Evolutionary conservation across 768 basidiomycete genomes (phyloP).

Genomic region (Mrakia frigida): DNA sequence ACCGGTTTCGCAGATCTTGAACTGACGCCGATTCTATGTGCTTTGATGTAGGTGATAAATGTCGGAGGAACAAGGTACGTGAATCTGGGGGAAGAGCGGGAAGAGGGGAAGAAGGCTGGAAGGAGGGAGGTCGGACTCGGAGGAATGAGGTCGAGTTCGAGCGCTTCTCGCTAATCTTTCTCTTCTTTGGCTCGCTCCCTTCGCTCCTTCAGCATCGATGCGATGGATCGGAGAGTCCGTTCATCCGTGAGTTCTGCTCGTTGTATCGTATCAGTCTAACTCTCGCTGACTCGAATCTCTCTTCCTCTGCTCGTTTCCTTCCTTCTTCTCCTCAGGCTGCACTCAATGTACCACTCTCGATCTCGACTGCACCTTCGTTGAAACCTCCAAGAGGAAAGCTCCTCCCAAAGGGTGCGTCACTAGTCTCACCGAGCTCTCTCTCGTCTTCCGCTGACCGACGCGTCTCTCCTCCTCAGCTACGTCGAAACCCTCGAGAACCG

Average conservation of each 20-base stretch:
- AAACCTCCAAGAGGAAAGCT: neutral
- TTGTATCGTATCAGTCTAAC: no score
- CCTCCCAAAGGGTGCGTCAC: neutral
- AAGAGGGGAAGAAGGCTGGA: neutral
- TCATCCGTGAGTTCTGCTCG: neutral
- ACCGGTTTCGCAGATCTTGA: no score
- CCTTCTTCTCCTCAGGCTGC: neutral
- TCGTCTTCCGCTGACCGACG: neutral
- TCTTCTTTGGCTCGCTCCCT: neutral
- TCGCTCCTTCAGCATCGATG: neutral
- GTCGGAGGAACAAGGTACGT: neutral
- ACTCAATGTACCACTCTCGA: neutral
- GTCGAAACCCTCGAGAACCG: slow-evolving; percentile 3
- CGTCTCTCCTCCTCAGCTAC: neutral
- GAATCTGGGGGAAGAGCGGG: neutral
- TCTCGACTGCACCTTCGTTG: neutral
- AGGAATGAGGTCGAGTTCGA: neutral
- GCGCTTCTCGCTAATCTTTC: neutral
- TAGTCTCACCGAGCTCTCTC: neutral
- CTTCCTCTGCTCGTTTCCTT: neutral
- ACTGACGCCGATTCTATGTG: no score
- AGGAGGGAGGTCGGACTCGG: no score
- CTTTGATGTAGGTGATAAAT: neutral
- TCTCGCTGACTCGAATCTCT: neutral
- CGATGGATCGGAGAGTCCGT: neutral